Conservation (phyloP, 1,284 basidiomycete species). For the Heliocybe sulcata region DNA sequence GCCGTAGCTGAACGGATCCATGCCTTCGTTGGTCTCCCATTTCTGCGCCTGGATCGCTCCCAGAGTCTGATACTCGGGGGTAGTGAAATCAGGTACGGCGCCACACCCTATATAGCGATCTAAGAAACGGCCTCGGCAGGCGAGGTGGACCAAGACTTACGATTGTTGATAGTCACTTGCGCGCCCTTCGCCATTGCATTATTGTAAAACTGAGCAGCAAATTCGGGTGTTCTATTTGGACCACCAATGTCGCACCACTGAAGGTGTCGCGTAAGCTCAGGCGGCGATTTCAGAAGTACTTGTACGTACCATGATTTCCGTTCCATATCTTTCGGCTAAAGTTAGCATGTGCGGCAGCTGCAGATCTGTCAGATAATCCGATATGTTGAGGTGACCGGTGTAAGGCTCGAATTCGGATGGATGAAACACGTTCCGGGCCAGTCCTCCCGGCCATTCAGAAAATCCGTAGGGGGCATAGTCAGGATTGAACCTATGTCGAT, state of each 20-base stretch:
- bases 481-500: conserved; percentile 41
- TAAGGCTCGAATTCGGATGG: conserved; percentile 42
- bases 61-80: conserved; percentile 50
- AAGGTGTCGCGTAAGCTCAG: not conserved
- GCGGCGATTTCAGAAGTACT: not conserved
- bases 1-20: conserved; percentile 28
- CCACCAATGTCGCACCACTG: conserved; percentile 60
- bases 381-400: conserved; percentile 39
- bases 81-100: conserved; percentile 41
- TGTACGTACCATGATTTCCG: conserved; percentile 44
- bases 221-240: conserved; percentile 38
- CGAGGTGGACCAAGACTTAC: conserved; percentile 18
- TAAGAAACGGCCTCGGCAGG: too few relatives aligned
- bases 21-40: conserved; percentile 53
- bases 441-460: conserved; percentile 41
- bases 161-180: conserved; percentile 51
- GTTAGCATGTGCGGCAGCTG: conserved; percentile 51
- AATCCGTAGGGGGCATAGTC: conserved; percentile 46
- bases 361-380: conserved; percentile 45
- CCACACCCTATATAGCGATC: conserved; percentile 23
- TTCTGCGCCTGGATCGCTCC: conserved; percentile 37
- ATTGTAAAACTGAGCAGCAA: conserved; percentile 46
- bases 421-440: conserved; percentile 46
- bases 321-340: conserved; percentile 40
- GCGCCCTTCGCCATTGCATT: conserved; percentile 35